phyloP scores from a whole-genome alignment of 2,329 filamentous ascomycete genomes.

The Phialophora tarda region DNA sequence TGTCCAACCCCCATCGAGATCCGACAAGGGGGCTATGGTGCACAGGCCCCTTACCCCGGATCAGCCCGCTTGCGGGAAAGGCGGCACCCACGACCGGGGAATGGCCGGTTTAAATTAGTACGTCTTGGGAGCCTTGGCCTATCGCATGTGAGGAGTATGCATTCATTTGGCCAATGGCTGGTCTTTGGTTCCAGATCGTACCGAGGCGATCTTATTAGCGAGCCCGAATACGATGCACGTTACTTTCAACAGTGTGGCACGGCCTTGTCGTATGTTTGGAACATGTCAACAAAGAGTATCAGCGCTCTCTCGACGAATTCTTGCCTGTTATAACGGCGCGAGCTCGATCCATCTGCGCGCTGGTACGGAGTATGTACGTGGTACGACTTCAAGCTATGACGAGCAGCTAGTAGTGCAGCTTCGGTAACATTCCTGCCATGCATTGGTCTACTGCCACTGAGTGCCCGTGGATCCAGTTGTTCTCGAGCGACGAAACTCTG shows the following conservation, averaged over 20 bases:
- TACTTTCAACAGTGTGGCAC: background rate
- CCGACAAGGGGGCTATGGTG: background rate
- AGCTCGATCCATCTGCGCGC: background rate
- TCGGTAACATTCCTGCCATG: background rate
- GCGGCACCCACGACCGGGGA: background rate
- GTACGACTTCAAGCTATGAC: background rate
- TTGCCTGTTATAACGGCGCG: background rate
- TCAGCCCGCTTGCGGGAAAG: background rate
- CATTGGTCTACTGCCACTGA: background rate
- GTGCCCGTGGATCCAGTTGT: background rate
- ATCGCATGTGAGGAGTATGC: background rate
- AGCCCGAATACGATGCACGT: background rate
- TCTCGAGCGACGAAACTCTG: background rate
- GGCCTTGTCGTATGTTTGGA: background rate
- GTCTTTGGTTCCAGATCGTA: background rate
- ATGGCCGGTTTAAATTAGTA: background rate
- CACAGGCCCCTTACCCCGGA: constrained; percentile 9
- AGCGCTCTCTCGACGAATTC: background rate
- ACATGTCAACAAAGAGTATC: background rate
- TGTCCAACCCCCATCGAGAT: background rate
- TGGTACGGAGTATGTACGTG: background rate
- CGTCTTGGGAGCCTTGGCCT: background rate
- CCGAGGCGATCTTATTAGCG: constrained; percentile 4
- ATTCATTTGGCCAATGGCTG: background rate
- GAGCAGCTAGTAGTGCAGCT: background rate